Conservation (phyloP, 2,329 filamentous ascomycete species). For the Hypocreales sp. region DNA sequence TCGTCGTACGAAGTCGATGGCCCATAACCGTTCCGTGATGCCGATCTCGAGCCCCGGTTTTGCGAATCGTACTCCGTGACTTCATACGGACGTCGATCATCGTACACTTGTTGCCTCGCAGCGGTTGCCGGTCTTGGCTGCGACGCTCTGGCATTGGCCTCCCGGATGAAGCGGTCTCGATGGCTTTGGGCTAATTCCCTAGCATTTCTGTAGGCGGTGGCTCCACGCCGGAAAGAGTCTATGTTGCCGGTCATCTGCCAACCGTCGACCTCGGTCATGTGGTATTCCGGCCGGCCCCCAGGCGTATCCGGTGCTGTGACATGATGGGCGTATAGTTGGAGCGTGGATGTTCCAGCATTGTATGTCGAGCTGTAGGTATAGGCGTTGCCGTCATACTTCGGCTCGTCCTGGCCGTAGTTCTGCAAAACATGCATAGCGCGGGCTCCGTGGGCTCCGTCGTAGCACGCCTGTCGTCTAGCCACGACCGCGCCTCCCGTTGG, state of each 20-base stretch:
- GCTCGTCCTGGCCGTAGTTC: conserved; percentile 14
- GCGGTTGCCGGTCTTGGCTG: too few relatives aligned
- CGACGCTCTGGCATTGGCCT: conserved; percentile 19
- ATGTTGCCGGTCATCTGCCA: conserved; percentile 12
- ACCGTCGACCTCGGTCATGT: conserved; percentile 18
- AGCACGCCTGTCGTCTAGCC: conserved; percentile 17
- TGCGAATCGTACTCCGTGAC: too few relatives aligned
- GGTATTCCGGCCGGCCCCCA: conserved; percentile 18
- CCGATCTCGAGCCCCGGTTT: too few relatives aligned
- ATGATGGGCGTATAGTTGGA: conserved; percentile 22
- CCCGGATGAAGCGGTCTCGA: conserved; percentile 18
- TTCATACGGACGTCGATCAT: too few relatives aligned
- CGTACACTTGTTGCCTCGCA: too few relatives aligned
- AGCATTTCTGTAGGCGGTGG: conserved; percentile 19
- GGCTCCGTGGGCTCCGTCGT: conserved; percentile 20
- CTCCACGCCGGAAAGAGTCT: conserved; percentile 16
- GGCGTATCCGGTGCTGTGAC: conserved; percentile 11
- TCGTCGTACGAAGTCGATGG: too few relatives aligned
- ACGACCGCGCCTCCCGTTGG: conserved; percentile 14
- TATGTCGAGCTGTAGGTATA: conserved; percentile 22
- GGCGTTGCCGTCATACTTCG: conserved; percentile 20
- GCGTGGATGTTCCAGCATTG: conserved; percentile 9
- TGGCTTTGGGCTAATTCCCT: conserved; percentile 20
- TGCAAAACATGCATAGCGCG: conserved; percentile 17
- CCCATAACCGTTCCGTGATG: too few relatives aligned